phyloP scores from a whole-genome alignment of 495 filamentous ascomycete species.

The Penicillium dipodomyicola region DNA sequence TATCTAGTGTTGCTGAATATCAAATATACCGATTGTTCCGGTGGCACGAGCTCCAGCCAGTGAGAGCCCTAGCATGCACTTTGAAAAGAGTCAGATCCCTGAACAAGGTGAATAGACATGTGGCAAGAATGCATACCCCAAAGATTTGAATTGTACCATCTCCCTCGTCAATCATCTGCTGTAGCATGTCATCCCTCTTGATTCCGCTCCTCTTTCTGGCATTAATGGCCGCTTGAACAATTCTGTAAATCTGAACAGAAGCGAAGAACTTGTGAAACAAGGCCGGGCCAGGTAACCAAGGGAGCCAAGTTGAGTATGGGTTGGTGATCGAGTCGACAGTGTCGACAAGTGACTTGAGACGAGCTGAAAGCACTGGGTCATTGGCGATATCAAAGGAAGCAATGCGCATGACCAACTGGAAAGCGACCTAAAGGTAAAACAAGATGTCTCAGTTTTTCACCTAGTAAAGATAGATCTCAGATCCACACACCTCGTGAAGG shows the following conservation, averaged over 20 bases:
- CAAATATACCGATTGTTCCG: conserved; percentile 9
- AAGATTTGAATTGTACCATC: conserved; percentile 7
- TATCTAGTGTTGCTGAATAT: background rate
- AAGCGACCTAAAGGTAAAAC: background rate
- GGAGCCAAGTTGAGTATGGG: background rate
- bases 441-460: background rate
- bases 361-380: background rate
- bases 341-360: conserved; percentile 5
- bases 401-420: conserved; percentile 5
- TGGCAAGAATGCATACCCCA: background rate
- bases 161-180: conserved; percentile 12
- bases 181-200: conserved; percentile 5
- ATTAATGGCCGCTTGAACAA: background rate
- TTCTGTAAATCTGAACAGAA: background rate
- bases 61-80: conserved; percentile 12
- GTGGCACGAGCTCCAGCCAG: conserved; percentile 13
- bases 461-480: no score
- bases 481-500: conserved; percentile 8
- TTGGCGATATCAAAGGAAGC: conserved; percentile 7
- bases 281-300: conserved; percentile 3
- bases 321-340: conserved; percentile 1
- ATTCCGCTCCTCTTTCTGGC: background rate
- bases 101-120: background rate
- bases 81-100: background rate
- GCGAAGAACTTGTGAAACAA: conserved; percentile 1